phyloP scores from a whole-genome alignment of 108 stramenopile species.

The Stephanodiscus triporus region DNA sequence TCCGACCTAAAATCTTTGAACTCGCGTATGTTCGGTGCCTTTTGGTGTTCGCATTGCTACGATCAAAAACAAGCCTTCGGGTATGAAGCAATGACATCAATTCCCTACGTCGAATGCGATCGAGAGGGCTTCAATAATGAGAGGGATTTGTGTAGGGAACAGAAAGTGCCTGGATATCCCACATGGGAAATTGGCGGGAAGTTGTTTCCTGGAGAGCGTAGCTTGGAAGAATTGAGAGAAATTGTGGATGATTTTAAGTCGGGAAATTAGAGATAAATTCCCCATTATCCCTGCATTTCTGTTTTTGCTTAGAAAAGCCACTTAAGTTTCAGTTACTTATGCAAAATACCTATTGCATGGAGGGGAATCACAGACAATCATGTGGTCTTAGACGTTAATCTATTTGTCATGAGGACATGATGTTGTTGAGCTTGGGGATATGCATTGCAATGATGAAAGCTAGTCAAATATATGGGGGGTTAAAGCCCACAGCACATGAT shows the following conservation, averaged over 20 bases:
- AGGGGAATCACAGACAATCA: no score
- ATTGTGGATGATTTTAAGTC: slow-evolving; percentile 58
- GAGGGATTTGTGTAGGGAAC: slow-evolving; percentile 69
- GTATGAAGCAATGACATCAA: slow-evolving; percentile 71
- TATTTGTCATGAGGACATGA: no score
- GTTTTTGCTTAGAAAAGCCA: no score
- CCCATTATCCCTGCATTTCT: no score
- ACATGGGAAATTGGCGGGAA: slow-evolving; percentile 96
- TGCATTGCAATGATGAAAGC: no score
- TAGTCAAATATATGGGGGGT: no score
- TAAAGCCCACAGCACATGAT: no score
- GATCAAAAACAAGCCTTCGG: slow-evolving; percentile 91
- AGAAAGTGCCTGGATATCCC: slow-evolving; percentile 92
- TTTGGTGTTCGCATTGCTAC: slow-evolving; percentile 96
- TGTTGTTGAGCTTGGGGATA: no score
- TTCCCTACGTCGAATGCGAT: slow-evolving; percentile 91
- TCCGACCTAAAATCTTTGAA: slow-evolving; percentile 63
- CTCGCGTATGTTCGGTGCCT: slow-evolving; percentile 93
- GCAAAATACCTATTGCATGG: no score
- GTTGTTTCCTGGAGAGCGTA: slow-evolving; percentile 91
- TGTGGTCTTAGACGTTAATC: no score
- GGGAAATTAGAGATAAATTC: slow-evolving; percentile 6
- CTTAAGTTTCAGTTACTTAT: no score
- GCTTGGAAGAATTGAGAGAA: slow-evolving; percentile 90
- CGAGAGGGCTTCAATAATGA: slow-evolving; percentile 75